A percentile compares a stretch with the other conserved stretches of the same genome.
These are phyloP conservation scores for Brassica nigra DNA, from an alignment of 345 rosid genomes.

Conservation along the genomic window DNA sequence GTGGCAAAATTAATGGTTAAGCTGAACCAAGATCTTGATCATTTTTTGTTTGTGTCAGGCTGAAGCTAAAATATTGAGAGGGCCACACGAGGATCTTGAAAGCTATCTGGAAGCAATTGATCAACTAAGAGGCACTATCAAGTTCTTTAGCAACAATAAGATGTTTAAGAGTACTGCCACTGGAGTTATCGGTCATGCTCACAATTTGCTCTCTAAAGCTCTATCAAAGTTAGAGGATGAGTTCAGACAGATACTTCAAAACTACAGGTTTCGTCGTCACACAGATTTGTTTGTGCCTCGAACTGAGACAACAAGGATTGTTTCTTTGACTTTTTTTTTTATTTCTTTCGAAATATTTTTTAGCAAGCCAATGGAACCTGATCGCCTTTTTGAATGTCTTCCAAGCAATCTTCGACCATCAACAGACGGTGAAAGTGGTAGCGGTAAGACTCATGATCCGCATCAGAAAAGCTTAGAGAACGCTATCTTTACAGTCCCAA, in stretches of 20 bases:
- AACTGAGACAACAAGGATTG: background rate
- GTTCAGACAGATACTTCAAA: constrained; percentile 70
- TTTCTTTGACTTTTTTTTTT: background rate
- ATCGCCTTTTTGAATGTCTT: constrained; percentile 79
- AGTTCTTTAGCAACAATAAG: constrained; percentile 69
- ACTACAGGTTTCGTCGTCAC: constrained; percentile 65
- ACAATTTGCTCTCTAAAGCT: constrained; percentile 73
- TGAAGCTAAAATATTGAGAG: constrained; percentile 94
- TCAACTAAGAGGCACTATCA: constrained; percentile 66
- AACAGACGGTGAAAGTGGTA: constrained; percentile 48
- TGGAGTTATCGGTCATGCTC: constrained; percentile 71
- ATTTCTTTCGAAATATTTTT: constrained; percentile 15
- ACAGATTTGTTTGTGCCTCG: background rate
- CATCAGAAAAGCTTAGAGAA: constrained; percentile 57
- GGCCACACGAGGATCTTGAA: constrained; percentile 95
- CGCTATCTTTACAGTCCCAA: constrained; percentile 66
- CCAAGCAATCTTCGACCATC: constrained; percentile 77
- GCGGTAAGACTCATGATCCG: constrained; percentile 53
- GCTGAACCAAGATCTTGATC: constrained; percentile 4
- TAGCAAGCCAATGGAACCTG: constrained; percentile 98
- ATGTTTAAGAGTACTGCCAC: constrained; percentile 56
- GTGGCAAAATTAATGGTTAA: background rate
- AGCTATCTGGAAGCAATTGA: constrained; percentile 90
- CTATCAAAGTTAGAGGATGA: constrained; percentile 89
- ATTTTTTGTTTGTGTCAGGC: constrained; percentile 48